Percentiles rank a stretch among this genome's conserved stretches.
Evolutionary conservation across 768 basidiomycete species (phyloP).

Genomic region (Auricularia sp.): DNA sequence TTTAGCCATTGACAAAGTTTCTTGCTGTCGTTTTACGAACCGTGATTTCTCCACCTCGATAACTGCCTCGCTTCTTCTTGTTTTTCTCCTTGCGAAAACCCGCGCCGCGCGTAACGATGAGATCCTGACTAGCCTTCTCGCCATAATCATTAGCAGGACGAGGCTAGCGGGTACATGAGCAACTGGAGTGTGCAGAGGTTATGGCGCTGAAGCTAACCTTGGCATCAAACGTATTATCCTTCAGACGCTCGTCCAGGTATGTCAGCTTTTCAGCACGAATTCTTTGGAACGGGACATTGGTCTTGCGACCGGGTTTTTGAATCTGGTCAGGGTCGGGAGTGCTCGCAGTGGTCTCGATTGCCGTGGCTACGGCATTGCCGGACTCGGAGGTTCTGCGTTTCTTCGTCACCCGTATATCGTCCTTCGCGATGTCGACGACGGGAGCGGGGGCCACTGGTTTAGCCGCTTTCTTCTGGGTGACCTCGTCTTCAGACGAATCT

Average conservation of each 20-base stretch:
- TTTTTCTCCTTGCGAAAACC: slow-evolving; percentile 99
- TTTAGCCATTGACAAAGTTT: slow-evolving; percentile 1
- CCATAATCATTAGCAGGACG: slow-evolving; percentile 72
- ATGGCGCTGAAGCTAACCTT: slow-evolving; percentile 41
- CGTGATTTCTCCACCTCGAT: slow-evolving; percentile 91
- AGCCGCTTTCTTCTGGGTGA: slow-evolving; percentile 3
- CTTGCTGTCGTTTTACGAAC: slow-evolving; percentile 32
- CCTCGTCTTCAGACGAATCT: slow-evolving; percentile 18
- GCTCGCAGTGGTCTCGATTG: slow-evolving; percentile 22
- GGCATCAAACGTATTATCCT: slow-evolving; percentile 71
- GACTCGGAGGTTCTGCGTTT: slow-evolving; percentile 48
- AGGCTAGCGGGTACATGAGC: slow-evolving; percentile 4
- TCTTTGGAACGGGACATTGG: slow-evolving; percentile 68
- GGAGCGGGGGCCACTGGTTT: neutral
- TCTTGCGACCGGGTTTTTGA: slow-evolving; percentile 20
- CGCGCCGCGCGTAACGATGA: slow-evolving; percentile 87
- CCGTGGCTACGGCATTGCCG: slow-evolving; percentile 40
- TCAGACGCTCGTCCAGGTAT: slow-evolving; percentile 37
- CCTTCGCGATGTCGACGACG: neutral
- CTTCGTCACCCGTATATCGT: slow-evolving; percentile 32
- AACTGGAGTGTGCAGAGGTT: neutral
- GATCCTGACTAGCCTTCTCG: slow-evolving; percentile 68
- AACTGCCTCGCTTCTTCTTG: slow-evolving; percentile 96
- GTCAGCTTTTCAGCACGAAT: slow-evolving; percentile 56
- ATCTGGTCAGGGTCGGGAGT: slow-evolving; percentile 7